Evolutionary conservation across 208 protist species (phyloP), one percentile per base, ranked within the genome.

Genomic region (Jaenimonas drosophilae): DNA sequence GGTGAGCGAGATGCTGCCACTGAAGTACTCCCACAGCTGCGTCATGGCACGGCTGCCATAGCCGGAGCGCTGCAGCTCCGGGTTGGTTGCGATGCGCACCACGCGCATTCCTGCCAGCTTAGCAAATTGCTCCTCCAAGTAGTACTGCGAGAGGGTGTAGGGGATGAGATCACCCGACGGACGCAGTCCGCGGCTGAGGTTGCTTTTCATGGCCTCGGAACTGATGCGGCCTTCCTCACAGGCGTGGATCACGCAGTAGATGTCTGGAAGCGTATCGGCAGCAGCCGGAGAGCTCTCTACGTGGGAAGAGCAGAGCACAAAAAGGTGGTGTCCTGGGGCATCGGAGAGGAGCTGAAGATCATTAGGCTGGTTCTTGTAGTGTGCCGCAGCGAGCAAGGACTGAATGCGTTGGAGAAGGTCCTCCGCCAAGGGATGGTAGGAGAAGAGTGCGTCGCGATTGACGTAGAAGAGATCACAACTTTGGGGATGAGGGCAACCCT

Each of bases 281-380:
- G 37, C 7, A 14, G 47, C 31, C n/a, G n/a, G n/a, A n/a, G n/a
- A n/a, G n/a, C n/a, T n/a, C 30, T 75, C 65, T 14, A 83, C 37
- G 29, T 41, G 66, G 14, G 71, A 75, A 33, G 81, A 76, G 44
- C 99, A 88, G 5, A 99, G 79, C 12, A 99, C 93, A 64, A 99
- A 99, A 4, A 99, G 45, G 47, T 97, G 88, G 54, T 99, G 98
- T 16, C 96, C 91, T 3, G 98, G 98, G 0, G 98, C 97, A 67
- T 99, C 99, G 4, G 94, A 95, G 44, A 99, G 84, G 14, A 99
- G 72, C 59, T 99, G 95, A 1, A 99, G 60, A 58, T 99, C 99
- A 70, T 99, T 99, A 1, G 99, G 99, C 40, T 97, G 88, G 64
- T 99, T 99, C 64, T 99, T 99, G 78, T 99, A 99, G 64, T 99